These are phyloP conservation scores for Candida maesae DNA, from an alignment of 805 yeast species.

Conservation along the genomic window DNA sequence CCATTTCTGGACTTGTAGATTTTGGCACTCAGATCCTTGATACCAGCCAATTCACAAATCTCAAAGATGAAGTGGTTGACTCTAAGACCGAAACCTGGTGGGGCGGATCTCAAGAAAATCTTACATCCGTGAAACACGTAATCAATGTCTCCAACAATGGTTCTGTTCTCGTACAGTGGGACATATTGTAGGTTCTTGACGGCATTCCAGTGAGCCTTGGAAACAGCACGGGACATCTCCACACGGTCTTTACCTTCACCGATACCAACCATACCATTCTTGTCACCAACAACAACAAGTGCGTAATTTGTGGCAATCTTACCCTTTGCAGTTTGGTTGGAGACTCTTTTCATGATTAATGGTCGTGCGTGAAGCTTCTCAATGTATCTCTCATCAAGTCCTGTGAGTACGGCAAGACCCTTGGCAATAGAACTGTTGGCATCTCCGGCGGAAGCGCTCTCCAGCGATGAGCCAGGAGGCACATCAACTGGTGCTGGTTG, in stretches of 20 bases:
- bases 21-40: constrained; percentile 88
- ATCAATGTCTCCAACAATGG: constrained; percentile 80
- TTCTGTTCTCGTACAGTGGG: constrained; percentile 88
- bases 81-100: constrained; percentile 90
- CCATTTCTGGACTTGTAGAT: constrained; percentile 89
- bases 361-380: constrained; percentile 60
- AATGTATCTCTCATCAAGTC: constrained; percentile 59
- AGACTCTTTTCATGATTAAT: constrained; percentile 71
- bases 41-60: constrained; percentile 90
- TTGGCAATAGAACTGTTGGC: constrained; percentile 36
- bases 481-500: constrained; percentile 54
- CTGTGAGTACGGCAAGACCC: constrained; percentile 60
- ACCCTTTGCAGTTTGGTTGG: constrained; percentile 91
- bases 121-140: constrained; percentile 85
- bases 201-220: constrained; percentile 91
- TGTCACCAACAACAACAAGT: constrained; percentile 86
- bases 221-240: constrained; percentile 68
- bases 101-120: constrained; percentile 77
- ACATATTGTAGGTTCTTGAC: constrained; percentile 76
- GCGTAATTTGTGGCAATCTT: constrained; percentile 80
- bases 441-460: constrained; percentile 22
- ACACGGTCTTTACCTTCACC: constrained; percentile 92
- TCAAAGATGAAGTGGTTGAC: constrained; percentile 89
- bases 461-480: constrained; percentile 44
- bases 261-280: constrained; percentile 88